These are phyloP conservation scores for Rhynchospora pubera DNA, from an alignment of 176 grass and related monocot genomes.

Conservation along the genomic window DNA sequence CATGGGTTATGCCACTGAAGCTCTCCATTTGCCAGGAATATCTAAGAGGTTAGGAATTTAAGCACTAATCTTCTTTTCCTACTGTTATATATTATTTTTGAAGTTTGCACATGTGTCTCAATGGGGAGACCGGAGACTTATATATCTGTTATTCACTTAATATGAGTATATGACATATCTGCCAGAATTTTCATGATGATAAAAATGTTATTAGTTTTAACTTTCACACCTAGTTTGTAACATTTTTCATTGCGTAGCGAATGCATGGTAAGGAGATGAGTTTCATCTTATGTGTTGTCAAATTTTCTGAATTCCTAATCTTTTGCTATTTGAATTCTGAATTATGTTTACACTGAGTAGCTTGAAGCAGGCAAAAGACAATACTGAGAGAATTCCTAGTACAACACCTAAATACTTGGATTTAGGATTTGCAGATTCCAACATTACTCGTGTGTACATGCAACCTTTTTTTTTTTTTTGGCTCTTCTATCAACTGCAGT, in stretches of 20 bases:
- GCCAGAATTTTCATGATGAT: background rate
- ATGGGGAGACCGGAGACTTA: background rate
- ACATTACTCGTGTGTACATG: background rate
- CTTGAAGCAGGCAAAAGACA: background rate
- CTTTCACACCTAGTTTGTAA: slow-evolving; percentile 6
- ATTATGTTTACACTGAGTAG: background rate
- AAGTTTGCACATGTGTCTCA: background rate
- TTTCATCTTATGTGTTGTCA: background rate
- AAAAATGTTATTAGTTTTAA: background rate
- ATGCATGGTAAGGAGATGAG: background rate
- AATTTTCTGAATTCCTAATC: background rate
- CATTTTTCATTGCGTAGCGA: background rate
- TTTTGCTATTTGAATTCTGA: background rate
- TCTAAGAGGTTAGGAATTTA: slow-evolving; percentile 59
- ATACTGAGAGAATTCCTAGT: background rate
- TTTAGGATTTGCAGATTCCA: background rate
- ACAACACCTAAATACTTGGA: background rate
- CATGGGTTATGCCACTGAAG: slow-evolving; percentile 99
- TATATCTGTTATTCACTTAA: too few species aligned
- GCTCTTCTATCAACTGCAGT: background rate
- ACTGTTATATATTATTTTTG: background rate
- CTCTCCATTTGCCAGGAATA: slow-evolving; percentile 99
- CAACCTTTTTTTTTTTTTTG: background rate
- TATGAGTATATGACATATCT: too few species aligned
- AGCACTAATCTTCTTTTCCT: slow-evolving; percentile 15